Base-by-base conservation (phyloP, 2,329 filamentous ascomycete species). In the Chaetomiaceae sp. region DNA sequence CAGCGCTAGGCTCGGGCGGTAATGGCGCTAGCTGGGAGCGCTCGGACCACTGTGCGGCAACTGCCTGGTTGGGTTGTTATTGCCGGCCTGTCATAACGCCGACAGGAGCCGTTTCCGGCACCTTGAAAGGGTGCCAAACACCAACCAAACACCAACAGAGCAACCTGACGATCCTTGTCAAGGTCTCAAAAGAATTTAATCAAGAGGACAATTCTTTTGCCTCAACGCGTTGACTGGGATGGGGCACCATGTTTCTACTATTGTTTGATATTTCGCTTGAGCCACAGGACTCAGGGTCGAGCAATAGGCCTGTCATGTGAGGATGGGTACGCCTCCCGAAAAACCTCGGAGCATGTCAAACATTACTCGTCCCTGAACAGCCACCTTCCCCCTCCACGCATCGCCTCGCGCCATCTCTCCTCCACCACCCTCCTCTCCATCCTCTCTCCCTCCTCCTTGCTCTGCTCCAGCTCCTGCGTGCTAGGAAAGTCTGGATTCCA, bases 401-500 rank as follows among this genome's bases (percentile, higher is more conserved):
- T 85, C 1, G 93, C 90, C 61, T 97, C 89, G 40, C 82, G 74
- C 66, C 88, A 85, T 59, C 89, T 78, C 59, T 87, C 81, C 54
- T 81, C 75, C 2, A 96, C 73, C 46, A 79, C 75, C 40, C 79
- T 71, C 54, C 74, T 75, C 60, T 86, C 83, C 49, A 78, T 68
- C 56, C 73, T 73, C n/a, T 71, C 73, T 0, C 84, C 85, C 60
- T 82, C 80, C 49, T 75, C 73, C 47, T 77, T 77, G 57, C 91
- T 80, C 42, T 73, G 69, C 55, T 78, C 71, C 22, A 83, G 67
- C 65, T 96, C 87, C 62, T 97, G 93, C 1, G 93, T 96, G 20
- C 71, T 81, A 1, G 91, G 90, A 62, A 98, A 95, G 56, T 95
- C 91, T 2, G 84, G 77, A 44, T 87, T 76, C 93, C 93, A 98